Evolutionary conservation across 1,139 yeast genomes (phyloP).

Genomic region (Yamadazyma atlantica): DNA sequence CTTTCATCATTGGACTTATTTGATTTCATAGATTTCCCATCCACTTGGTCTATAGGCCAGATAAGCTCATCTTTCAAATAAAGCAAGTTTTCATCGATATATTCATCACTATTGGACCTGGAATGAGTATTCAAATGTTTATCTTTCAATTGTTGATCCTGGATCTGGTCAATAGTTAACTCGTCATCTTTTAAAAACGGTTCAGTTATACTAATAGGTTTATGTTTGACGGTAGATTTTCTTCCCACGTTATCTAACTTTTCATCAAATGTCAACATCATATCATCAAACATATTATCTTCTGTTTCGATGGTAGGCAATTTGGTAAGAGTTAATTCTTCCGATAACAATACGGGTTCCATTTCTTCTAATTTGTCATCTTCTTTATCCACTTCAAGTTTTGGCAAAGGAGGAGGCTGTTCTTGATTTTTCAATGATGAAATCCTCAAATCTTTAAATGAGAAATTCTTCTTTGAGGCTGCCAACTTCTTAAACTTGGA

Average conservation of each 20-base stretch:
- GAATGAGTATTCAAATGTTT: conserved; percentile 11
- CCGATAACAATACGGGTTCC: conserved; percentile 6
- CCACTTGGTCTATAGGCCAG: conserved; percentile 27
- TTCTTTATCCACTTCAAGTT: neutral
- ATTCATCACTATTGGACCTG: conserved; percentile 20
- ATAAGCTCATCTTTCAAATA: conserved; percentile 32
- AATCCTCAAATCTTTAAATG: conserved; percentile 15
- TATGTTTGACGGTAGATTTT: conserved; percentile 15
- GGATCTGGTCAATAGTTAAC: conserved; percentile 42
- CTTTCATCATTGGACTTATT: neutral
- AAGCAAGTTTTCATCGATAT: conserved; percentile 36
- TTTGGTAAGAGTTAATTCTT: conserved; percentile 18
- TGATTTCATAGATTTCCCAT: conserved; percentile 11
- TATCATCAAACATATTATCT: conserved; percentile 32
- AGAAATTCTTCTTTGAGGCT: conserved; percentile 12
- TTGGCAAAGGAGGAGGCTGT: conserved; percentile 12
- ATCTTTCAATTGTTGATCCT: conserved; percentile 41
- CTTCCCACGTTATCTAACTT: conserved; percentile 22
- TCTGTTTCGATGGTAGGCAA: conserved; percentile 37
- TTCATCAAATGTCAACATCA: conserved; percentile 30
- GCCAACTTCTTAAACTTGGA: conserved; percentile 11
- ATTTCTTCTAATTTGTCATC: conserved; percentile 3
- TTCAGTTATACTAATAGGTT: conserved; percentile 19
- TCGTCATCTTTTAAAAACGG: conserved; percentile 47
- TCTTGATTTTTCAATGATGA: conserved; percentile 11